phyloP scores from a whole-genome alignment of 805 yeast species.

The Debaryomyces hansenii region DNA sequence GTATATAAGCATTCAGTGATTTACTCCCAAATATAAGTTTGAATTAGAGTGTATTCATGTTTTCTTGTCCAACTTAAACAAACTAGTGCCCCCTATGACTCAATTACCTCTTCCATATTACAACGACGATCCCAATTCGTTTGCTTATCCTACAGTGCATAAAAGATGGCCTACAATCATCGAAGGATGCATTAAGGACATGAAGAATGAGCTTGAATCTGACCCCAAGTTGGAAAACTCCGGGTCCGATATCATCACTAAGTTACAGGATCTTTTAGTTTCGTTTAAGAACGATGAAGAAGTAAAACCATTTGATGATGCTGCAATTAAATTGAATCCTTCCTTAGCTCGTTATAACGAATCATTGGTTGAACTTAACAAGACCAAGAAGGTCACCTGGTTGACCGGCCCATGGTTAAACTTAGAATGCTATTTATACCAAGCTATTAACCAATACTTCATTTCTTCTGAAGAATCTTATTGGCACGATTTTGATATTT shows the following conservation, averaged over 20 bases:
- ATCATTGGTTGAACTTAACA: conserved; percentile 37
- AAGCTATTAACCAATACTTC: conserved; percentile 53
- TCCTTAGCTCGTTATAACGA: conserved; percentile 61
- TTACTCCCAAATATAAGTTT: too few species aligned
- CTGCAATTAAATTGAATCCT: conserved; percentile 43
- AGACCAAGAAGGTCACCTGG: conserved; percentile 55
- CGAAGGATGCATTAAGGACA: conserved; percentile 65
- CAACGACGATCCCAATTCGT: conserved; percentile 72
- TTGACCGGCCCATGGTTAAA: conserved; percentile 86
- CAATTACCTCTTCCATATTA: conserved; percentile 50
- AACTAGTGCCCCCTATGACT: conserved; percentile 1
- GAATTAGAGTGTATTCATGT: too few species aligned
- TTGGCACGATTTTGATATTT: conserved; percentile 63
- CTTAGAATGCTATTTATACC: conserved; percentile 82
- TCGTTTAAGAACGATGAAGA: conserved; percentile 41
- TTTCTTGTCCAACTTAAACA: too few species aligned
- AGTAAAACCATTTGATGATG: conserved; percentile 26
- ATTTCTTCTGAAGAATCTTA: conserved; percentile 23
- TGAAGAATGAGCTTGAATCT: conserved; percentile 33
- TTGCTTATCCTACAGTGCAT: conserved; percentile 77
- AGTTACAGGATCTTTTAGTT: conserved; percentile 43
- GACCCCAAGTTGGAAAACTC: conserved; percentile 36
- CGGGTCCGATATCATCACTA: conserved; percentile 44
- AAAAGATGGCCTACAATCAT: conserved; percentile 88
- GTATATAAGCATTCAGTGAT: too few species aligned